Evolutionary conservation across 164 flowering plant genomes (phyloP).

Genomic region (Magnolia changhungtana): DNA sequence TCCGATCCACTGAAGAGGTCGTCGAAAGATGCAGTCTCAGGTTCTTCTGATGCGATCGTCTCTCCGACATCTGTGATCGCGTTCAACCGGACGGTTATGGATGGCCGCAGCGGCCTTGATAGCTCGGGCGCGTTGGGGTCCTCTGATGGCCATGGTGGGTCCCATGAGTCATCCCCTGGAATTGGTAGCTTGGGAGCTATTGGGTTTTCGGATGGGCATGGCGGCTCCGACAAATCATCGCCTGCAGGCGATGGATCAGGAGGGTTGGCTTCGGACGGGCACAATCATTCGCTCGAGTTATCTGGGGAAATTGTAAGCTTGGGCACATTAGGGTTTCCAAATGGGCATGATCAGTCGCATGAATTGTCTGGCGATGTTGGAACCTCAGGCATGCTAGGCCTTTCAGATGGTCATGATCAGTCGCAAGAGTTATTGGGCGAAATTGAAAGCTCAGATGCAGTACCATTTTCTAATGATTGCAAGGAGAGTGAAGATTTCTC

Average conservation of each 20-base stretch:
- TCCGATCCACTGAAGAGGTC: conserved; percentile 15
- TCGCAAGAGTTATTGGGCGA: conserved; percentile 15
- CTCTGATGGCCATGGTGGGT: conserved; percentile 6
- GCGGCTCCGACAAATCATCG: background rate
- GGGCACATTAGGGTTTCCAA: conserved; percentile 16
- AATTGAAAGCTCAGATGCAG: conserved; percentile 32
- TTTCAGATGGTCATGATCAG: conserved; percentile 18
- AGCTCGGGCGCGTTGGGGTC: background rate
- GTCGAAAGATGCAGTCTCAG: conserved; percentile 18
- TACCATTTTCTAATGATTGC: conserved; percentile 21
- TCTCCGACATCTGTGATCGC: conserved; percentile 25
- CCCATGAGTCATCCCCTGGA: conserved; percentile 44
- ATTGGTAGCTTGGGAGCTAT: background rate
- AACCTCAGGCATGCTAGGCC: conserved; percentile 19
- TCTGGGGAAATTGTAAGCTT: conserved; percentile 7
- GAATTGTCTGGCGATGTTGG: conserved; percentile 19
- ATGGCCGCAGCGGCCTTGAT: conserved; percentile 11
- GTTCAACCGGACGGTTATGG: conserved; percentile 10
- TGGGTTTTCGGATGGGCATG: background rate
- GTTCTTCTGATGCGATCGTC: conserved; percentile 11
- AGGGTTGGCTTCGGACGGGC: background rate
- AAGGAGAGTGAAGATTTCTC: conserved; percentile 26
- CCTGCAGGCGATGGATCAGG: background rate
- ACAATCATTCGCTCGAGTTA: background rate
- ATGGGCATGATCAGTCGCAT: conserved; percentile 11